These are phyloP conservation scores for Cryptococcus deneoformans DNA, from an alignment of 1,284 basidiomycete genomes.

Conservation along the genomic window DNA sequence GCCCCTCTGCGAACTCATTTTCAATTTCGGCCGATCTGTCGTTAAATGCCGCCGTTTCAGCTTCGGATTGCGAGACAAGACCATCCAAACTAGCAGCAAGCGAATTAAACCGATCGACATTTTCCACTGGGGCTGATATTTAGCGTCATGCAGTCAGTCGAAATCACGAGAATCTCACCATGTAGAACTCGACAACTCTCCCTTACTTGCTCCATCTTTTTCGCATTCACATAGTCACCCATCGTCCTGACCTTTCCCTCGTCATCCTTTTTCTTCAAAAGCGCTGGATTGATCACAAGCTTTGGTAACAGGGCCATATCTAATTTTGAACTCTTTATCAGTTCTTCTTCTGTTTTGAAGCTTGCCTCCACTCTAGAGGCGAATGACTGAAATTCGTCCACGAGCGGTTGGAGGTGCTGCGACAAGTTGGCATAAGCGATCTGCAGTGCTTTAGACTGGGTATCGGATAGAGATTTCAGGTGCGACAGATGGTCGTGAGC, in stretches of 20 bases:
- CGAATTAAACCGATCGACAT: constrained; percentile 28
- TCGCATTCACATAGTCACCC: constrained; percentile 41
- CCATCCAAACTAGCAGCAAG: constrained; percentile 40
- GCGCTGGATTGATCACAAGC: constrained; percentile 34
- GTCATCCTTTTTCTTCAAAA: constrained; percentile 32
- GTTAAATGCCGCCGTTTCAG: constrained; percentile 62
- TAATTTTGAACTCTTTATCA: constrained; percentile 29
- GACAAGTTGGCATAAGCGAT: constrained; percentile 44
- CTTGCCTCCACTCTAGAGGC: constrained; percentile 27
- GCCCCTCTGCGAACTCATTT: constrained; percentile 34
- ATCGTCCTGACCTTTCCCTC: constrained; percentile 31
- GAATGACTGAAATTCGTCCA: constrained; percentile 35
- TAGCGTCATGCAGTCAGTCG: background rate
- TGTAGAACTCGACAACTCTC: constrained; percentile 36
- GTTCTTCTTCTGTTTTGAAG: constrained; percentile 30
- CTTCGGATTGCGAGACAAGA: constrained; percentile 69
- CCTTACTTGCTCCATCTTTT: constrained; percentile 46
- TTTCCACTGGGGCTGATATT: constrained; percentile 21
- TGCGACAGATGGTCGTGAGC: constrained; percentile 42
- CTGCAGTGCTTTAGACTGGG: constrained; percentile 36
- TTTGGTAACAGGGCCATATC: constrained; percentile 44
- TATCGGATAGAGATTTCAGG: constrained; percentile 40
- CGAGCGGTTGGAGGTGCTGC: constrained; percentile 39
- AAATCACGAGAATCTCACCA: constrained; percentile 20
- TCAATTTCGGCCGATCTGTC: constrained; percentile 58